Evolutionary conservation across 2,329 filamentous ascomycete genomes (phyloP).

Genomic region (Ascocoryne sarcoides): DNA sequence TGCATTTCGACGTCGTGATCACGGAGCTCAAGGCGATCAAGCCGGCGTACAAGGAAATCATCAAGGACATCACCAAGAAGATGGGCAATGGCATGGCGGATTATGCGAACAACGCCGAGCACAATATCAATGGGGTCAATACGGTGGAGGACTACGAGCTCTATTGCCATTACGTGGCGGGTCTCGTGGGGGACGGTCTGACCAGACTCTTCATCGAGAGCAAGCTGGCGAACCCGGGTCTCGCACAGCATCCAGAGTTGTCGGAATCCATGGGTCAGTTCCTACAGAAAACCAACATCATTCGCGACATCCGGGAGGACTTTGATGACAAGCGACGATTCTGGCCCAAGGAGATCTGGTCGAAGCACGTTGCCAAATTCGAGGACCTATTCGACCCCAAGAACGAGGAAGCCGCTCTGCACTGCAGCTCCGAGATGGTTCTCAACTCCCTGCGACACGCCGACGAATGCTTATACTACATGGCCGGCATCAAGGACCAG

Average conservation of each 20-base stretch:
- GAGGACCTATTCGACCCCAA: constrained; percentile 82
- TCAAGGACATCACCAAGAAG: constrained; percentile 83
- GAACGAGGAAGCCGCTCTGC: constrained; percentile 66
- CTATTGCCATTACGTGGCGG: constrained; percentile 98
- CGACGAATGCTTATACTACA: constrained; percentile 95
- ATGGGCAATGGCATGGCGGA: constrained; percentile 99
- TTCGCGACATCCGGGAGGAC: constrained; percentile 89
- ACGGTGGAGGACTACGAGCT: constrained; percentile 85
- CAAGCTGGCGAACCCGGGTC: constrained; percentile 74
- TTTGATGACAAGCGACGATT: constrained; percentile 79
- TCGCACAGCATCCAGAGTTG: constrained; percentile 69
- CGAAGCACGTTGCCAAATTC: constrained; percentile 83
- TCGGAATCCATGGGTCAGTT: constrained; percentile 97
- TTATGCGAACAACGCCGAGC: constrained; percentile 76
- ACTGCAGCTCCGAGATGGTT: constrained; percentile 90
- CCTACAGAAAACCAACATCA: constrained; percentile 97
- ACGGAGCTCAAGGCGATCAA: constrained; percentile 84
- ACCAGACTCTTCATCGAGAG: constrained; percentile 85
- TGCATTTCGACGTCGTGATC: constrained; percentile 84
- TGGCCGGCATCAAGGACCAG: constrained; percentile 89
- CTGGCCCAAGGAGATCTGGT: constrained; percentile 96
- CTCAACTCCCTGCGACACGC: constrained; percentile 78
- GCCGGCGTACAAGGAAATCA: constrained; percentile 72
- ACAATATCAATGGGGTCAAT: constrained; percentile 70
- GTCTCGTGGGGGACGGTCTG: constrained; percentile 88